A percentile compares a stretch with the other conserved stretches of the same genome.
phyloP scores from a whole-genome alignment of 2,329 filamentous ascomycete species.

The Cladosporium cucumerinum region DNA sequence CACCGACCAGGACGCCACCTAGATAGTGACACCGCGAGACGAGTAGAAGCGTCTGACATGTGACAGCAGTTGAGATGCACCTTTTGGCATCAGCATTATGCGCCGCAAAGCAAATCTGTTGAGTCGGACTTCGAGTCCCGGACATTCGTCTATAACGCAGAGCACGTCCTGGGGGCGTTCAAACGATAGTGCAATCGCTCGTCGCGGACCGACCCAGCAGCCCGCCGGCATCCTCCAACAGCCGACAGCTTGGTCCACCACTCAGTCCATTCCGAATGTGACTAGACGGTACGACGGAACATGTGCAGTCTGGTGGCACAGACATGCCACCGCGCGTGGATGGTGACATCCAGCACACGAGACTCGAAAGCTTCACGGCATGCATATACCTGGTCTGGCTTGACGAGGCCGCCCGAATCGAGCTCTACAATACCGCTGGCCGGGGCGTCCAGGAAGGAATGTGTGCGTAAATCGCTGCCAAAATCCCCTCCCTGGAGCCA shows the following conservation, averaged over 20 bases:
- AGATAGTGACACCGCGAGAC: neutral
- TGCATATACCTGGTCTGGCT: neutral
- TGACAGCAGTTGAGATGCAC: constrained; percentile 15
- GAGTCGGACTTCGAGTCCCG: constrained; percentile 4
- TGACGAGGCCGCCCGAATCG: neutral
- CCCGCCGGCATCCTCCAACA: neutral
- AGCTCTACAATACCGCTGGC: neutral
- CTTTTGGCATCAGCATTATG: neutral
- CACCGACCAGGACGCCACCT: neutral
- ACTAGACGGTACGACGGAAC: neutral
- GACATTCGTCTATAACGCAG: constrained; percentile 8
- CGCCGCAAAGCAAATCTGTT: neutral
- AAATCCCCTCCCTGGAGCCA: neutral
- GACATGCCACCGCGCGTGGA: constrained; percentile 11
- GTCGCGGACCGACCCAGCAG: neutral
- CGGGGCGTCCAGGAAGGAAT: neutral
- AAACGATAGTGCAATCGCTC: constrained; percentile 4
- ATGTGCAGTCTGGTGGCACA: constrained; percentile 2
- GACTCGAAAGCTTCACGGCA: constrained; percentile 3
- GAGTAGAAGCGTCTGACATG: constrained; percentile 5
- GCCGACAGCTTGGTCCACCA: neutral
- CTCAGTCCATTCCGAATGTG: neutral
- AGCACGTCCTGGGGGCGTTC: neutral
- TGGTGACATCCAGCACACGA: neutral
- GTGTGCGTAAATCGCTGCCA: neutral